These are phyloP conservation scores for Colletotrichum costaricense DNA, from an alignment of 2,329 filamentous ascomycete species.

Conservation along the genomic window DNA sequence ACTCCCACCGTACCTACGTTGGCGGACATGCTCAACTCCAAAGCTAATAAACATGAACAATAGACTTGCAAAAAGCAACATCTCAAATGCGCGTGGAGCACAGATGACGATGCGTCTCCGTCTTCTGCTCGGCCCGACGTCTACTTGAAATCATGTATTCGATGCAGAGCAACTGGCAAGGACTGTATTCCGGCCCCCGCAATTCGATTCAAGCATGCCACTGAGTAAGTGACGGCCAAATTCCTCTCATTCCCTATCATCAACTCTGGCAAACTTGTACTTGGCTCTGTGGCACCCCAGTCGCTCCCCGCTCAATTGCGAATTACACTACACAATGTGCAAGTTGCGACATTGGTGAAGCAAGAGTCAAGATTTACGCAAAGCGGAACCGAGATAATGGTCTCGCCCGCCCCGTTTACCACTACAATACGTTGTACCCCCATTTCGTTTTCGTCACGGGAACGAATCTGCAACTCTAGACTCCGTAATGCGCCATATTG, in stretches of 20 bases:
- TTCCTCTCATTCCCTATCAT: background rate
- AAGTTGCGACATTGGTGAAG: conserved; percentile 1
- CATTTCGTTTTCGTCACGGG: conserved; percentile 10
- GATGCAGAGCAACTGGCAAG: conserved; percentile 26
- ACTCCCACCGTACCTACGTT: background rate
- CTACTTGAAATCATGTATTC: conserved; percentile 12
- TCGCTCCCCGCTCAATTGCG: background rate
- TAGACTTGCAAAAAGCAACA: conserved; percentile 24
- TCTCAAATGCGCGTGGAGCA: conserved; percentile 25
- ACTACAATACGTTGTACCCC: background rate
- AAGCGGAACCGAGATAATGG: background rate
- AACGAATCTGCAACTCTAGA: background rate
- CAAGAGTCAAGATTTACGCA: background rate
- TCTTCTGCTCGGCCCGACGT: conserved; percentile 13
- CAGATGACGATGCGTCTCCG: conserved; percentile 17
- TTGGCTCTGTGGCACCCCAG: background rate
- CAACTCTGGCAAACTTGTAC: background rate
- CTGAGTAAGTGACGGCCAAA: conserved; percentile 5
- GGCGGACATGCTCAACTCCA: background rate
- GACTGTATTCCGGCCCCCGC: conserved; percentile 11
- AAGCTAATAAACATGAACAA: background rate
- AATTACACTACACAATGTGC: background rate
- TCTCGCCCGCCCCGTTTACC: too few species aligned
- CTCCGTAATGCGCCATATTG: background rate
- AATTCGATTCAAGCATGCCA: conserved; percentile 16